Conservation (phyloP, 208 protist species). For the Lotmaria passim region DNA sequence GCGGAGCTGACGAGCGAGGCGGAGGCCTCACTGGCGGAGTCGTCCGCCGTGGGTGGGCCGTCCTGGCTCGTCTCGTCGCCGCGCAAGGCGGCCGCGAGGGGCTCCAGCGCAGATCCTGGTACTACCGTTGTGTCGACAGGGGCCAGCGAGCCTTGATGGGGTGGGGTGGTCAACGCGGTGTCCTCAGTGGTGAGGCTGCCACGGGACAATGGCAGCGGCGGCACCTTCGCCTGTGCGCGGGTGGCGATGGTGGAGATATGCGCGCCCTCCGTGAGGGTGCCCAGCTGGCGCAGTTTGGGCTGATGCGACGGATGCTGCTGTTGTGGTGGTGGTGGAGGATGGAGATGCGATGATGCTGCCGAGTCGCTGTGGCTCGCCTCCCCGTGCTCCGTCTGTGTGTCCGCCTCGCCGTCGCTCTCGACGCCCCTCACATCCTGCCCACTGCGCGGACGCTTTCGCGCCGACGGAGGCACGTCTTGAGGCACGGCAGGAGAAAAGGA, state of each 20-base stretch:
- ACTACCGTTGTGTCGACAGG: not conserved
- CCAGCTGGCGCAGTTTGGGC: not conserved
- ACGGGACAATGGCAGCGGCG: not conserved
- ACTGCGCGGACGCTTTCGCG: not conserved
- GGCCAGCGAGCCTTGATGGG: too few species aligned
- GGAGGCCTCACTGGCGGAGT: not conserved
- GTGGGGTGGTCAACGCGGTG: not conserved
- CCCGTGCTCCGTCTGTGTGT: not conserved
- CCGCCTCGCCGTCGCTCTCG: constrained; percentile 3
- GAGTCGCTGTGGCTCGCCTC: not conserved
- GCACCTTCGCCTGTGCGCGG: not conserved
- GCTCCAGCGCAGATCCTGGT: not conserved
- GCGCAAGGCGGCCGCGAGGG: constrained; percentile 14
- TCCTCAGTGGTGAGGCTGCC: not conserved
- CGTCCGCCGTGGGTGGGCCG: not conserved
- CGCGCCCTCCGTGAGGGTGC: not conserved
- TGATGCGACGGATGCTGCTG: not conserved
- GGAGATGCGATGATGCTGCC: too few species aligned
- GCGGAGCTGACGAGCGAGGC: constrained; percentile 15
- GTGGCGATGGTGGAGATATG: constrained; percentile 3
- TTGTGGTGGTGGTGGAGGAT: too few species aligned
- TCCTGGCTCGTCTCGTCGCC: not conserved
- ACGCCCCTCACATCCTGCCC: not conserved
- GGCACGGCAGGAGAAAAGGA: too few species aligned
- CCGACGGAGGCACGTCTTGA: not conserved